Conservation (phyloP, 176 grass and related monocot species). For the Musa troglodytarum region DNA sequence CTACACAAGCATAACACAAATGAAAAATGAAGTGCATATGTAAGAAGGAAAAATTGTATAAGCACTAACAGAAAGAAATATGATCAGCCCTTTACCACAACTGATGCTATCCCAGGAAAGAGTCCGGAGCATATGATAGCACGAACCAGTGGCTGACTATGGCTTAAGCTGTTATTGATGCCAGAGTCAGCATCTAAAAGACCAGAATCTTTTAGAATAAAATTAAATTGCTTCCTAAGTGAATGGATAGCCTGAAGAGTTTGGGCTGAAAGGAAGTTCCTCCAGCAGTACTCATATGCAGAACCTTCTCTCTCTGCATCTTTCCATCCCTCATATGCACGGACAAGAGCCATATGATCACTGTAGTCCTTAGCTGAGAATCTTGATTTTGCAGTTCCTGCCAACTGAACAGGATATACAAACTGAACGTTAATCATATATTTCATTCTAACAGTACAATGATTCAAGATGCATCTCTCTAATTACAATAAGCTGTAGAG, state of each 20-base stretch:
- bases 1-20: constrained; percentile 30
- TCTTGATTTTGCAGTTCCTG: constrained; percentile 92
- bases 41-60: constrained; percentile 5
- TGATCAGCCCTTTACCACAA: constrained; percentile 49
- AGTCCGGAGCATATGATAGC: constrained; percentile 83
- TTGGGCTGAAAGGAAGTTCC: constrained; percentile 87
- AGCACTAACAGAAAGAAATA: constrained; percentile 2
- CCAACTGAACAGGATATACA: constrained; percentile 44
- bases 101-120: constrained; percentile 88
- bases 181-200: constrained; percentile 63
- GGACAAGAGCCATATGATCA: constrained; percentile 94
- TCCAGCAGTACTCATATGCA: constrained; percentile 94
- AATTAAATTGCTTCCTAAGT: constrained; percentile 87
- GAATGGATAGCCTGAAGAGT: constrained; percentile 94
- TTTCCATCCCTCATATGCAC: constrained; percentile 98
- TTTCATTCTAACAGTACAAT: background rate
- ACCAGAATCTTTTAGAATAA: constrained; percentile 78
- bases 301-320: constrained; percentile 93
- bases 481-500: background rate
- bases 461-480: background rate
- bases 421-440: constrained; percentile 9
- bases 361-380: constrained; percentile 97
- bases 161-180: constrained; percentile 71
- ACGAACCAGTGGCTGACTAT: constrained; percentile 90
- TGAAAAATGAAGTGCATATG: constrained; percentile 10